Evolutionary conservation across 345 rosid species (phyloP), one percentile per base, ranked within the genome.

Genomic region (Populus simonii): DNA sequence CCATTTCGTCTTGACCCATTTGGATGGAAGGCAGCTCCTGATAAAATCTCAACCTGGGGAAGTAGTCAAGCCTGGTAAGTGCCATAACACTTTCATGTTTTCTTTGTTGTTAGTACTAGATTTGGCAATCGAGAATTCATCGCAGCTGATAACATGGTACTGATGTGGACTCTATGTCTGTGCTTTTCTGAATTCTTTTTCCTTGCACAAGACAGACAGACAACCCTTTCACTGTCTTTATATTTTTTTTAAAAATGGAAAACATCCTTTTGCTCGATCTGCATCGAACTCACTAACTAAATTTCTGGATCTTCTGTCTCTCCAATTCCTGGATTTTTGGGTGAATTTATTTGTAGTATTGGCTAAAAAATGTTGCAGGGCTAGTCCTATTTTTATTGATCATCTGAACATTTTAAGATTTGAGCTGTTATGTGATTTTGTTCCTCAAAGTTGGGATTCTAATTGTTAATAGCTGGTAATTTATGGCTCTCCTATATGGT

Each of bases 1-100:
- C 80, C 93, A 89, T 62, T 90, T 90, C 61, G 71, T 84, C n/a
- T 66, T 92, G 71, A 89, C 90, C 51, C 97, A 92, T 78, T 77
- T 92, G 85, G 97, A 92, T 79, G 87, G 88, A 38, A 84, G 97
- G 80, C 93, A 88, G 82, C 93, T 92, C 17, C 90, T 92, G n/a
- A 90, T 92, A 41, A 90, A 90, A 83, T 87, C 94, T 6, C 87
- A 81, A 73, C 94, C 90, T 51, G 94, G 94, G 29, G 94, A 92
- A 83, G 94, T 90, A 1, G 84, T 92, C 43, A 90, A 88, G 78
- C 94, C 92, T 66, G 93, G 97, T 90, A 76, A 20, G 80, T 72
- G 49, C 6, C 72, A 55, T 6, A 23, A 2, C 5, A 1, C 61
- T 17, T 62, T 8, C 47, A 4, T 33, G 31, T 10, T 47, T 9